Evolutionary conservation across 2,329 filamentous ascomycete genomes (phyloP), one percentile per base, ranked within the genome.

Genomic region (Aspergillus texensis): DNA sequence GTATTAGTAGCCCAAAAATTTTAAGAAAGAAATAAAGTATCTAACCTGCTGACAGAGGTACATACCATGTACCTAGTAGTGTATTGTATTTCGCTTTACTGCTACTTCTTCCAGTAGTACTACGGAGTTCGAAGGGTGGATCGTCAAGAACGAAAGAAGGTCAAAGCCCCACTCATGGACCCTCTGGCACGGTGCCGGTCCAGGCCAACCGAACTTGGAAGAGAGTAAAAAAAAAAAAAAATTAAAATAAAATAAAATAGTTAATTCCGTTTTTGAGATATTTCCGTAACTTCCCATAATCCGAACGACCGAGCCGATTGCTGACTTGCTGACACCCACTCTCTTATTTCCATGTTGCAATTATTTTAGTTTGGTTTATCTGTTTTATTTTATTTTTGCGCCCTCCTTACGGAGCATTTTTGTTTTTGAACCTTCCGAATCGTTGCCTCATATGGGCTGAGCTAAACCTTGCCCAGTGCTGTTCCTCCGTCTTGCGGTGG

Each of bases 231-330:
- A 5, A 14, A 36, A 16, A 36, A 36, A 36, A 3, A 2, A 36
- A 36, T 6, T 12, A 0, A 32, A 12, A 3, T 28, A 36, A 36
- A 36, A 6, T 3, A 36, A 36, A 34, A 36, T 16, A 36, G 16
- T 36, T 36, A 36, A 36, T 36, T 30, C 26, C 14, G 26, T 3
- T 19, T 41, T 21, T 57, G 4, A 28, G 21, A 45, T 57, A 57
- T 19, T 59, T 59, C 57, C 57, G 41, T 61, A 53, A 34, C 41
- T 48, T 48, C 61, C 65, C 62, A 68, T 48, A 63, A 41, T 55
- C 62, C 71, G 70, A 69, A 63, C 55, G 65, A 67, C 71, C 71
- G 70, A 69, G 26, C 69, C 65, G 60, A 58, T 46, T 34, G n/a
- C 12, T 58, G 39, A 21, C 16, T 46, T 34, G n/a, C 12, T 58